Evolutionary conservation across 164 flowering plant genomes (phyloP).

Genomic region (Dillenia suffruticosa): DNA sequence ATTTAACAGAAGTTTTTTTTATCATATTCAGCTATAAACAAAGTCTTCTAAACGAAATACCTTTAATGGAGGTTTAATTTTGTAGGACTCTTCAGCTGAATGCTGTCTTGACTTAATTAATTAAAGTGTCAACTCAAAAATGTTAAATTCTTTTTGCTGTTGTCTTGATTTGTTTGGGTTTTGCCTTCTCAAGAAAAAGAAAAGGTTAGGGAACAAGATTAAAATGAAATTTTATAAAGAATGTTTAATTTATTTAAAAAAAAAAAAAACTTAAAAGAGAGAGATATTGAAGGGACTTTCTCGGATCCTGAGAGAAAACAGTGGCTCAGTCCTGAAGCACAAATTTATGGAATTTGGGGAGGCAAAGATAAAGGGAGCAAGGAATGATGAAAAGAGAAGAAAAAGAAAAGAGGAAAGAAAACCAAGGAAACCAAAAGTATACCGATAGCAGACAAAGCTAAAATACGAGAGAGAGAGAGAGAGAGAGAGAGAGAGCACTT

Average conservation of each 20-base stretch:
- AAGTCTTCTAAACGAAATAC: too few species aligned
- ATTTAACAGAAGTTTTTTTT: too few species aligned
- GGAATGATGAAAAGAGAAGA: constrained; percentile 39
- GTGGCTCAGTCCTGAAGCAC: not conserved
- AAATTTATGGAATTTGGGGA: constrained; percentile 3
- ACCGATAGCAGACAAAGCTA: constrained; percentile 20
- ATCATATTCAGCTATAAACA: too few species aligned
- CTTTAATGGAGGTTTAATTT: too few species aligned
- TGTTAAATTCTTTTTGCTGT: too few species aligned
- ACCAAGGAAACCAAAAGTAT: constrained; percentile 19
- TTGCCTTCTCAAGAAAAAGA: too few species aligned
- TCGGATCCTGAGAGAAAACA: constrained; percentile 45
- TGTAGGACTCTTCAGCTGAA: too few species aligned
- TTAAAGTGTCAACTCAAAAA: too few species aligned
- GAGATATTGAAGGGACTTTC: constrained; percentile 37
- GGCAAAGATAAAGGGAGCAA: constrained; percentile 33
- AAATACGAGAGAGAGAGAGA: not conserved
- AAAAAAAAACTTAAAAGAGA: not conserved
- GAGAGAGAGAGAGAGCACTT: not conserved
- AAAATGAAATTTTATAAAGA: not conserved
- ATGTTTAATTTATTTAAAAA: not conserved
- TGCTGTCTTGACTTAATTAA: too few species aligned
- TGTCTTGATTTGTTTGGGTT: too few species aligned
- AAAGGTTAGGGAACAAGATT: constrained; percentile 1
- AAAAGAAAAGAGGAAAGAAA: constrained; percentile 25